These are phyloP conservation scores for Helianthus annuus DNA, from an alignment of 129 eudicot genomes.

Conservation along the genomic window DNA sequence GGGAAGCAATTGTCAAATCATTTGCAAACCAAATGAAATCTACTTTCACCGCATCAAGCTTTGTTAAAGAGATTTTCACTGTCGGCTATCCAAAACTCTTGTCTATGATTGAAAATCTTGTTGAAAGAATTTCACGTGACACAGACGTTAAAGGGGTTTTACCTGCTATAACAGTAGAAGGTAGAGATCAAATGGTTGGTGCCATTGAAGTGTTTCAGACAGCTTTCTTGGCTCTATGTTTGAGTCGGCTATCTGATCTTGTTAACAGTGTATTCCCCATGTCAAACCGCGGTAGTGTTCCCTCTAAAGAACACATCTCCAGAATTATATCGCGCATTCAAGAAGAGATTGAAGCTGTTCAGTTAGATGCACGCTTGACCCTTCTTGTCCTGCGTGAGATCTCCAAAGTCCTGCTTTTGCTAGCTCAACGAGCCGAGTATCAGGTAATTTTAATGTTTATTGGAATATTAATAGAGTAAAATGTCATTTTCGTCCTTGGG, in stretches of 20 bases:
- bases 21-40: conserved; percentile 95
- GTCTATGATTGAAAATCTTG: conserved; percentile 73
- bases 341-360: conserved; percentile 92
- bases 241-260: conserved; percentile 82
- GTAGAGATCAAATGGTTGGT: conserved; percentile 75
- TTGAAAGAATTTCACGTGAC: conserved; percentile 92
- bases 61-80: conserved; percentile 83
- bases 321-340: conserved; percentile 78
- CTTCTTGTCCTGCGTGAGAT: conserved; percentile 87
- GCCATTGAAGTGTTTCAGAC: conserved; percentile 83
- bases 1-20: conserved; percentile 92
- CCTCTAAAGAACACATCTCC: conserved; percentile 82
- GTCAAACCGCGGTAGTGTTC: conserved; percentile 88
- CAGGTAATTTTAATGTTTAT: conserved; percentile 52
- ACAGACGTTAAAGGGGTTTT: conserved; percentile 91
- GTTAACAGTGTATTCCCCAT: conserved; percentile 72
- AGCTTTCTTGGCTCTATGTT: conserved; percentile 68
- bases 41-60: conserved; percentile 83
- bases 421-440: conserved; percentile 90
- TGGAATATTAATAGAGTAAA: not conserved
- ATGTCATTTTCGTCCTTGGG: too few species aligned
- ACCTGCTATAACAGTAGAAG: conserved; percentile 80
- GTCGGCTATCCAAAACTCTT: conserved; percentile 85
- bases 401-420: conserved; percentile 74
- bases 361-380: conserved; percentile 76